phyloP scores from a whole-genome alignment of 129 eudicot species.

The Centella asiatica region DNA sequence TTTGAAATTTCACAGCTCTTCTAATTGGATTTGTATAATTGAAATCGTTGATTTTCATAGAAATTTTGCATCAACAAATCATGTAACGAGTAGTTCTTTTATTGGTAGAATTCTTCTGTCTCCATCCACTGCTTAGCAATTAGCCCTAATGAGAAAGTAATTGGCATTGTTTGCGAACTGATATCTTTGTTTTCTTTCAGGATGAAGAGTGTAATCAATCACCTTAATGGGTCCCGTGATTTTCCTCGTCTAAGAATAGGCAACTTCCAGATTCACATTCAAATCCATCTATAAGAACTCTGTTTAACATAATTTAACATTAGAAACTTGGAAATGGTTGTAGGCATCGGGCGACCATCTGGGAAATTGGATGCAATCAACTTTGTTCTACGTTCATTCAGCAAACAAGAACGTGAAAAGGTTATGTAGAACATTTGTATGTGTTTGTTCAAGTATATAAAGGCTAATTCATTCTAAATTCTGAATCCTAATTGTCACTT shows the following conservation, averaged over 20 bases:
- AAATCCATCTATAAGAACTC: background rate
- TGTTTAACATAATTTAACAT: background rate
- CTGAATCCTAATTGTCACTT: background rate
- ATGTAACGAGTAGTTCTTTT: too few species aligned
- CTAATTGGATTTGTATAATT: background rate
- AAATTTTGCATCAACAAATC: background rate
- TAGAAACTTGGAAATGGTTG: background rate
- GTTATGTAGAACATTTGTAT: slow-evolving; percentile 24
- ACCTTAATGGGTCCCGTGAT: slow-evolving; percentile 72
- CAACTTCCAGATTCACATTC: slow-evolving; percentile 1
- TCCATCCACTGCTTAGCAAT: too few species aligned
- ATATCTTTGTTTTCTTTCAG: slow-evolving; percentile 21
- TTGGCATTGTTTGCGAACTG: background rate
- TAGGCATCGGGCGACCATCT: slow-evolving; percentile 97
- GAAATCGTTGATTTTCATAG: background rate
- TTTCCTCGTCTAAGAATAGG: slow-evolving; percentile 95
- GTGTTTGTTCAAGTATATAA: background rate
- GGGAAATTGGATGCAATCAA: slow-evolving; percentile 83
- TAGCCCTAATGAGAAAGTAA: too few species aligned
- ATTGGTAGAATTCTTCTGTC: too few species aligned
- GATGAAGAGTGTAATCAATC: slow-evolving; percentile 89
- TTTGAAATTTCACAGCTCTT: too few species aligned
- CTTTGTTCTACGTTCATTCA: slow-evolving; percentile 75
- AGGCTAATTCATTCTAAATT: background rate
- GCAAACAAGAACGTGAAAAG: slow-evolving; percentile 76